Evolutionary conservation across 2,329 filamentous ascomycete species (phyloP), one percentile per base, ranked within the genome.

Genomic region (Cercospora brassicicola): DNA sequence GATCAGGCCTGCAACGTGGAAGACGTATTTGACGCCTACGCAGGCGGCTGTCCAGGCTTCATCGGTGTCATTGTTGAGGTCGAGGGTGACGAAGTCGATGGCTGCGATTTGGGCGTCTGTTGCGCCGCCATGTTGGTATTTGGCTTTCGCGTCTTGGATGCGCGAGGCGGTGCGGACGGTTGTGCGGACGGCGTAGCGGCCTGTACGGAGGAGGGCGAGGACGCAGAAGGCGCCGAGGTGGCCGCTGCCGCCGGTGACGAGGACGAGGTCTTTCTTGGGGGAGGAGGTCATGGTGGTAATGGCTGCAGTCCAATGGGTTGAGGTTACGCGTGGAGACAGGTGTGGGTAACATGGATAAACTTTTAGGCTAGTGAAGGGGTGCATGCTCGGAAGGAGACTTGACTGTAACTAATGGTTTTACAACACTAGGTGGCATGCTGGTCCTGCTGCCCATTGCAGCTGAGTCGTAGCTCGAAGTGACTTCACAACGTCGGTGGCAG

Each of bases 1-100:
- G 33, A 71, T 70, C 39, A 68, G 62, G 55, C 69, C 69, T 1
- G 69, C 69, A 9, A 61, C 59, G 61, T 71, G 69, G 7, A 71
- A 26, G 6, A 70, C 65, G 23, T 65, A 69, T 57, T 55, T 61
- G 8, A 18, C 61, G 39, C 62, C 67, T 0, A 55, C 45, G 62
- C 69, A 71, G 23, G 69, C 67, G 20, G 55, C 56, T n/a, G 33
- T 57, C 69, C 69, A 71, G 31, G 48, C 68, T 53, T 56, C n/a
- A 10, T 68, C 67, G 51, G 26, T 64, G 33, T 67, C 59, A 7
- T 30, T 57, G 23, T 70, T 23, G 18, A 71, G 65, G 15, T 71
- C 65, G 13, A 69, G 56, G 4, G 67, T 57, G n/a, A 67, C 31
- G 33, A 71, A 62, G 0, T 71, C 69, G 26, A 71, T 36, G 20